phyloP scores from a whole-genome alignment of 2,329 filamentous ascomycete species.

The Trichoderma simmonsii region DNA sequence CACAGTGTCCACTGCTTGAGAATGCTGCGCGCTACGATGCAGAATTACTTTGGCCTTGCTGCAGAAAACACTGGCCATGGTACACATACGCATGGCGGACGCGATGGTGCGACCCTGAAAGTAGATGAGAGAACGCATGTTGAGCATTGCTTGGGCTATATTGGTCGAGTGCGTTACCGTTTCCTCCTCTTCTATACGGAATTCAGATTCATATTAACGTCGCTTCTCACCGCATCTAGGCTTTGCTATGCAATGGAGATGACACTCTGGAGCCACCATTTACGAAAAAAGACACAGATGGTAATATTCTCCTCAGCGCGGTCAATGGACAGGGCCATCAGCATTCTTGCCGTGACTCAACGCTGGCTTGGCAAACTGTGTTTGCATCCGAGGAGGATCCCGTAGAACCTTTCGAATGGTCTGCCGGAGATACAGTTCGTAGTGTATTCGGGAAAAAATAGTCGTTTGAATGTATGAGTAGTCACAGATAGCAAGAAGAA shows the following conservation, averaged over 20 bases:
- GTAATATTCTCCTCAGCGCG: neutral
- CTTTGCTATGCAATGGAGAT: neutral
- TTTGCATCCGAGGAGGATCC: neutral
- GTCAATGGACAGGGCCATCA: neutral
- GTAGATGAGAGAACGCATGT: neutral
- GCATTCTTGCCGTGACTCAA: neutral
- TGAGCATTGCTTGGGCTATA: neutral
- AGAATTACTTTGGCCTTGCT: neutral
- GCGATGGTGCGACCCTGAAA: neutral
- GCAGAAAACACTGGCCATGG: neutral
- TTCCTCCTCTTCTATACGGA: neutral
- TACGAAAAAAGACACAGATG: neutral
- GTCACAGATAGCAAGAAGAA: neutral
- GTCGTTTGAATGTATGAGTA: neutral
- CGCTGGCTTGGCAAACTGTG: neutral
- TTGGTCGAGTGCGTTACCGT: neutral
- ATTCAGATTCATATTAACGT: neutral
- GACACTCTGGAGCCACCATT: constrained; percentile 4
- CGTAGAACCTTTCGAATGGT: neutral
- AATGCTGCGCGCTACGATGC: neutral
- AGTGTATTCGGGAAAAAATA: neutral
- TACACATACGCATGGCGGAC: neutral
- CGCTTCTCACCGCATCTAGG: neutral
- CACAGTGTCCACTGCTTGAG: neutral
- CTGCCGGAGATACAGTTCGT: neutral